Base-by-base conservation (phyloP, 225 moss, liverwort and hornwort genomes). In the Pseudoscleropodium purum region DNA sequence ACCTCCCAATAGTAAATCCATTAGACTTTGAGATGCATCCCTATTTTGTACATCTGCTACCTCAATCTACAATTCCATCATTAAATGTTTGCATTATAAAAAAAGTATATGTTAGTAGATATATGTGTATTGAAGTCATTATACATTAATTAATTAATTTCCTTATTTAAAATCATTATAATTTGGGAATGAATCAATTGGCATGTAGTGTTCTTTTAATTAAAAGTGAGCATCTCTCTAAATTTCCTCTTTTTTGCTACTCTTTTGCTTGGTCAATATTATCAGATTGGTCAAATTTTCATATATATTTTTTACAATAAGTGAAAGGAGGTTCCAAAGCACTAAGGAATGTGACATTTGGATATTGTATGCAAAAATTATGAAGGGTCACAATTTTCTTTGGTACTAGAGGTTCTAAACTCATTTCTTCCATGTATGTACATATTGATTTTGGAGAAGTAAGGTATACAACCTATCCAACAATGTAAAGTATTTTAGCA, bases 1-100 rank as follows among this genome's bases (percentile, higher is more conserved):
- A 56, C 91, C 90, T n/a, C 59, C 9, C 21, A 90, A 31, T 16
- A 93, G 8, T 20, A 90, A 33, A 24, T 90, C 70, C 75, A 91
- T 51, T 67, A 91, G 84, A 90, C 43, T 90, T 31, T 31, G 61
- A 61, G 81, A 8, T 47, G 62, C 90, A 70, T 84, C 13, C 60
- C 47, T 63, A 47, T 63, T 88, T 59, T 90, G 87, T 69, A 24
- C 43, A 64, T 87, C 7, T 24, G 84, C 18, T 64, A 41, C 84
- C 75, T 90, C 91, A 2, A 51, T 86, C 90, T 93, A 68, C 37
- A 33, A 79, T 39, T 60, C 39, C 1, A 49, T 64, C 15, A 21
- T 33, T 13, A 41, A 56, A 34, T 37, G 60, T 14, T 12, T 73
- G 11, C 7, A 39, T 10, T 24, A 39, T 17, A 73, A 12, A 12